Evolutionary conservation across 306 rosid species (phyloP), one percentile per base, ranked within the genome.

Genomic region (Senna tora): DNA sequence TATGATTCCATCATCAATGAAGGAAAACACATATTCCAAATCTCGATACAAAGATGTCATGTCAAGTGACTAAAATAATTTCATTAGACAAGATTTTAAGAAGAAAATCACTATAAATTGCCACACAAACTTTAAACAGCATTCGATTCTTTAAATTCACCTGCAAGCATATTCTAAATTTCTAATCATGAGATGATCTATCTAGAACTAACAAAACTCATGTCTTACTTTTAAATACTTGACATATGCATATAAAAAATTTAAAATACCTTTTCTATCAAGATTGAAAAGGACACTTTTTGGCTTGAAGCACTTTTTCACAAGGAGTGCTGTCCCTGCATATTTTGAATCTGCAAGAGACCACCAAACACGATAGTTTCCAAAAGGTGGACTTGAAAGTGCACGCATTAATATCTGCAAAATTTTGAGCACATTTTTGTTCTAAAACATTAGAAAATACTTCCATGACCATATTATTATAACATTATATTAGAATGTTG

Each of bases 271-370:
- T 85, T 62, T 82, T 75, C 81, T 89, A 87, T 91, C 97, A 65
- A 94, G 95, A 82, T 94, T 91, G 83, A 94, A 91, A 79, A 83
- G 81, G 36, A 94, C 87, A 30, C 77, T 78, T 71, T 84, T 86
- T 49, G 96, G 94, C 79, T 86, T 88, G 75, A 77, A 91, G 82
- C 98, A 94, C 77, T 91, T 89, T 79, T 91, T 94, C 33, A 94
- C 84, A 43, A 94, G 17, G 33, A 94, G 73, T 52, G 94, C 98
- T 72, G 98, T 94, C 51, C 98, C 98, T 36, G 98, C 98, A 79
- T 94, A 94, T 81, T 94, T 94, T 20, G 97, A 94, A 70, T 91
- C 98, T 45, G 97, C 87, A 45, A 94, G 96, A 82, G 97, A 94
- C 98, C 98, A 94, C 98, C 98, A 94, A 64, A 84, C 87, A 58